Evolutionary conservation across 106 monocot species (phyloP).

Genomic region (Hemerocallis citrina): DNA sequence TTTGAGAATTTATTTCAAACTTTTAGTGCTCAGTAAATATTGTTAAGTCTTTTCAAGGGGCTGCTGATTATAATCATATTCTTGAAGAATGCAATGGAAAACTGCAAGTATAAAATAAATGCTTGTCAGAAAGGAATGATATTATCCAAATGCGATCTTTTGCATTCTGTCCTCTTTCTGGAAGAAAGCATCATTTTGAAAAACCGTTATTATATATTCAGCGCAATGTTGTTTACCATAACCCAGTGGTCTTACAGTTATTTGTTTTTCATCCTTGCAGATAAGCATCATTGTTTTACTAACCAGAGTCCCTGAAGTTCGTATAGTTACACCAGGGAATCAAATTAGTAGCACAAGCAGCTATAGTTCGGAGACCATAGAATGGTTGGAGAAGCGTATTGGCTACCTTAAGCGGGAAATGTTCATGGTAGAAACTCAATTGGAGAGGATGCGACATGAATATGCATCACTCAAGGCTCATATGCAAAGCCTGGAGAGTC

Average conservation of each 20-base stretch:
- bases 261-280: constrained; percentile 27
- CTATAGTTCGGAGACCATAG: constrained; percentile 31
- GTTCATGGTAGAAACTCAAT: constrained; percentile 43
- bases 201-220: background rate
- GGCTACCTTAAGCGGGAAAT: constrained; percentile 63
- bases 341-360: constrained; percentile 14
- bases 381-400: constrained; percentile 67
- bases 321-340: constrained; percentile 35
- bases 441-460: constrained; percentile 67
- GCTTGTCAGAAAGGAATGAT: background rate
- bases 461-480: constrained; percentile 44
- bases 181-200: background rate
- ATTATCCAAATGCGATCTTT: background rate
- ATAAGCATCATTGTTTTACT: constrained; percentile 58
- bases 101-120: no score
- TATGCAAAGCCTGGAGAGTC: constrained; percentile 44
- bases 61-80: no score
- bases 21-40: no score
- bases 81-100: no score
- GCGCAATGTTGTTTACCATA: background rate
- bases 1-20: no score
- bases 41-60: no score
- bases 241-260: background rate
- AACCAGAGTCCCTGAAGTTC: constrained; percentile 57
- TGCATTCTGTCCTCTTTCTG: no score